These are phyloP conservation scores for Castanopsis chinensis DNA, from an alignment of 306 rosid genomes.

Conservation along the genomic window DNA sequence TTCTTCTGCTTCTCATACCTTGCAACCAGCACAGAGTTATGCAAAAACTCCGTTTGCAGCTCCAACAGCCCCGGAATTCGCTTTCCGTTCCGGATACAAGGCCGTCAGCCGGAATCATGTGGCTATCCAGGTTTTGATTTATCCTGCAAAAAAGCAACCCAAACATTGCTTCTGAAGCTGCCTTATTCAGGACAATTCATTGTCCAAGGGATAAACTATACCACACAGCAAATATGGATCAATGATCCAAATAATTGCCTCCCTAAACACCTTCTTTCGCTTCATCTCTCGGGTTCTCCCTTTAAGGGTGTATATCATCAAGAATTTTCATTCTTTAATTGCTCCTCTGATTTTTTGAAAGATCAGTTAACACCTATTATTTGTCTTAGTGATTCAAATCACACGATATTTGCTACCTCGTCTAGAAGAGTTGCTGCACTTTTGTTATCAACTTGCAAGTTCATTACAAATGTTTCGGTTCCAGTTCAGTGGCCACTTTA, in stretches of 20 bases:
- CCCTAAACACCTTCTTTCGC: constrained; percentile 47
- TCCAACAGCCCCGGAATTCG: constrained; percentile 22
- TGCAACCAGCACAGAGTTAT: constrained; percentile 31
- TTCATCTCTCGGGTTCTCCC: constrained; percentile 56
- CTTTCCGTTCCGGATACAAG: constrained; percentile 58
- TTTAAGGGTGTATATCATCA: constrained; percentile 33
- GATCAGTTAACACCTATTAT: constrained; percentile 43
- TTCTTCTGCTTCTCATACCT: constrained; percentile 21
- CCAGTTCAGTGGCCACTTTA: constrained; percentile 34
- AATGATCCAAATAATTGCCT: constrained; percentile 75
- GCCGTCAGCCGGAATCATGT: constrained; percentile 35
- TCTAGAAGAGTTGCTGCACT: not conserved
- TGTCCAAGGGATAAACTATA: constrained; percentile 53
- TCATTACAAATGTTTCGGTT: constrained; percentile 30
- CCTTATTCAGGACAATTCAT: constrained; percentile 43
- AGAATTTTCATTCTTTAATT: constrained; percentile 59
- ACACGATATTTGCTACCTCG: constrained; percentile 53
- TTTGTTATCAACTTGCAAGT: constrained; percentile 37
- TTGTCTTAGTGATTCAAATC: constrained; percentile 46
- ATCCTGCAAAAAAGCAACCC: constrained; percentile 32
- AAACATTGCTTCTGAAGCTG: constrained; percentile 48
- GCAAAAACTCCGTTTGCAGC: constrained; percentile 39
- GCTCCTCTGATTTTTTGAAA: constrained; percentile 43
- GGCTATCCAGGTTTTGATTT: constrained; percentile 60
- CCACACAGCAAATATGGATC: constrained; percentile 51